These are phyloP conservation scores for Cordia subcordata DNA, from an alignment of 257 asterid genomes.

Conservation along the genomic window DNA sequence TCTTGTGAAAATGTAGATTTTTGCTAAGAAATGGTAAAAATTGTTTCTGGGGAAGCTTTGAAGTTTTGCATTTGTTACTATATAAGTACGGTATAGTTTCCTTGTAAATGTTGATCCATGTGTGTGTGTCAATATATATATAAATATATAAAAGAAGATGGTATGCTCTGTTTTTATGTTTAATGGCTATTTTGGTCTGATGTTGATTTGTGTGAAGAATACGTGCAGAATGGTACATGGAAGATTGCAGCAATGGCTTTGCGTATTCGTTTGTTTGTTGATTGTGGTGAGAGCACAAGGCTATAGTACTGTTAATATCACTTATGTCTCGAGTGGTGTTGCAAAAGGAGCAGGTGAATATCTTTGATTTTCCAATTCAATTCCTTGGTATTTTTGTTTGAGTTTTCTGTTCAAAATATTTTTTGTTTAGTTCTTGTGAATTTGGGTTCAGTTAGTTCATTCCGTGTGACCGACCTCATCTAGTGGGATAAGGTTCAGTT, in stretches of 20 bases:
- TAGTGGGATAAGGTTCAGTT: too few species aligned
- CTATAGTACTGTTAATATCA: constrained; percentile 31
- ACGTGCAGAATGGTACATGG: constrained; percentile 26
- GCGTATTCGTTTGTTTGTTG: constrained; percentile 24
- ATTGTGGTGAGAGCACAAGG: constrained; percentile 29
- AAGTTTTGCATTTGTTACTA: not conserved
- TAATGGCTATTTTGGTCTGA: not conserved
- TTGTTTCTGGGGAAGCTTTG: too few species aligned
- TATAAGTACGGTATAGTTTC: not conserved
- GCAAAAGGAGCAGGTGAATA: constrained; percentile 58
- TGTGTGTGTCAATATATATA: not conserved
- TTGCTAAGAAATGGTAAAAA: too few species aligned
- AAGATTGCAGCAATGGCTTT: constrained; percentile 18
- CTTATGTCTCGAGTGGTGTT: constrained; percentile 48
- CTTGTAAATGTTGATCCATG: not conserved
- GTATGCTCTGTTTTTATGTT: not conserved
- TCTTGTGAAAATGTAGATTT: too few species aligned
- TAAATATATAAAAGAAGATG: not conserved
- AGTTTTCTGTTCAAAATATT: too few species aligned
- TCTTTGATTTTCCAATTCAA: not conserved
- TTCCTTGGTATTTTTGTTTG: not conserved
- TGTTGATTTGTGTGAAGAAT: not conserved
- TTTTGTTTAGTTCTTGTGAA: not conserved
- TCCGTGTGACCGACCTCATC: too few species aligned
- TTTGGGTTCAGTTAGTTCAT: too few species aligned